Percentiles rank a stretch among this genome's conserved stretches.
phyloP scores from a whole-genome alignment of 768 basidiomycete species.

The Trametes villosa region DNA sequence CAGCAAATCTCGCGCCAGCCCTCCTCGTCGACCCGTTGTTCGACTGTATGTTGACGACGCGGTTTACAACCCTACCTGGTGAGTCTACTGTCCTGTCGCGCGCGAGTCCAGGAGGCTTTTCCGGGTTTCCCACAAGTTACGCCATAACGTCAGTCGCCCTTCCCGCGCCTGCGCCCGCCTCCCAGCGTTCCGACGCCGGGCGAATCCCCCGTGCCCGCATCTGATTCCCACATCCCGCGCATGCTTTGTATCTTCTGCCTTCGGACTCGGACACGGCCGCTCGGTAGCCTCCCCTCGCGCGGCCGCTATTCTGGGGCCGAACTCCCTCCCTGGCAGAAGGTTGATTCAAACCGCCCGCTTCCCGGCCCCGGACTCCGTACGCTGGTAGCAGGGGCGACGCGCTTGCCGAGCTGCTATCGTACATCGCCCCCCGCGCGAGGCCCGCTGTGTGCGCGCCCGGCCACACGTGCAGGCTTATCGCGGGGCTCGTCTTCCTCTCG shows the following conservation, averaged over 20 bases:
- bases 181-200: conserved; percentile 12
- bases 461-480: conserved; percentile 23
- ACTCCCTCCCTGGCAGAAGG: conserved; percentile 7
- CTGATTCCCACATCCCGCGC: neutral
- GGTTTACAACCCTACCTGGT: too few relatives aligned
- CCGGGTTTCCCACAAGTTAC: conserved; percentile 1
- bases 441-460: conserved; percentile 3
- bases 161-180: neutral
- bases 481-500: conserved; percentile 10
- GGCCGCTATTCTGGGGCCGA: conserved; percentile 14
- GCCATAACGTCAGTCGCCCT: neutral
- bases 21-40: neutral
- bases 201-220: neutral
- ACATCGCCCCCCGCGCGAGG: neutral
- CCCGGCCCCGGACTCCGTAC: conserved; percentile 22
- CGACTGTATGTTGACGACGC: too few relatives aligned
- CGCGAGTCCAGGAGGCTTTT: conserved; percentile 1
- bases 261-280: conserved; percentile 9
- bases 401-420: conserved; percentile 9
- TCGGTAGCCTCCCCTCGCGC: conserved; percentile 17
- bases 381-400: neutral
- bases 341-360: conserved; percentile 10
- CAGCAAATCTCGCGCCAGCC: neutral
- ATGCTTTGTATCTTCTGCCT: conserved; percentile 1
- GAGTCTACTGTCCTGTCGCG: neutral